Conservation (phyloP, 2,329 filamentous ascomycete genomes). For the Capronia americana region DNA sequence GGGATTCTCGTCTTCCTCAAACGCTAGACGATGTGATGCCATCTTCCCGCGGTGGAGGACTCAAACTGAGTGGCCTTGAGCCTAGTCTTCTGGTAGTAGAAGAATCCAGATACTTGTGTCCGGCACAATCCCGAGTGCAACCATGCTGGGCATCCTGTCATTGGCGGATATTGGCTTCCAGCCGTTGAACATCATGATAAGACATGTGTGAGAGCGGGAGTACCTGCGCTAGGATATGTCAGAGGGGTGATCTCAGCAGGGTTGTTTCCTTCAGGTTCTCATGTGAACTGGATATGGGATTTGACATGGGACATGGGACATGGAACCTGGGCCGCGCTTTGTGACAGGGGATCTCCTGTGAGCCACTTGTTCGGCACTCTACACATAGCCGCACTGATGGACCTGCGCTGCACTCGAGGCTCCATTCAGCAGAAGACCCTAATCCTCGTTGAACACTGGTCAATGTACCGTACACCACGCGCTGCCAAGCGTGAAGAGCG, state of each 20-base stretch:
- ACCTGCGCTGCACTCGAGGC: neutral
- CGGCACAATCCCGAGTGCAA: neutral
- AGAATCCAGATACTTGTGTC: neutral
- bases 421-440: neutral
- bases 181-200: neutral
- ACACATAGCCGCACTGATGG: neutral
- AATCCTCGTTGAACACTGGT: neutral
- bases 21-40: neutral
- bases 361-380: neutral
- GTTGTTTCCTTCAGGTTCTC: neutral
- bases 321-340: neutral
- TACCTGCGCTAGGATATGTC: neutral
- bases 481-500: neutral
- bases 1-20: neutral
- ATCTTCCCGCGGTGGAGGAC: constrained; percentile 1
- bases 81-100: neutral
- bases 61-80: neutral
- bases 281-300: neutral
- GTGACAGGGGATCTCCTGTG: neutral
- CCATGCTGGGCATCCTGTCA: neutral
- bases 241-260: constrained; percentile 2
- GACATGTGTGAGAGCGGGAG: neutral
- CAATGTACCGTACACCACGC: neutral
- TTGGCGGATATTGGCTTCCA: constrained; percentile 6
- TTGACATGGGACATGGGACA: neutral